Evolutionary conservation across 768 basidiomycete species (phyloP), one percentile per base, ranked within the genome.

Genomic region (Calvatia gigantea): DNA sequence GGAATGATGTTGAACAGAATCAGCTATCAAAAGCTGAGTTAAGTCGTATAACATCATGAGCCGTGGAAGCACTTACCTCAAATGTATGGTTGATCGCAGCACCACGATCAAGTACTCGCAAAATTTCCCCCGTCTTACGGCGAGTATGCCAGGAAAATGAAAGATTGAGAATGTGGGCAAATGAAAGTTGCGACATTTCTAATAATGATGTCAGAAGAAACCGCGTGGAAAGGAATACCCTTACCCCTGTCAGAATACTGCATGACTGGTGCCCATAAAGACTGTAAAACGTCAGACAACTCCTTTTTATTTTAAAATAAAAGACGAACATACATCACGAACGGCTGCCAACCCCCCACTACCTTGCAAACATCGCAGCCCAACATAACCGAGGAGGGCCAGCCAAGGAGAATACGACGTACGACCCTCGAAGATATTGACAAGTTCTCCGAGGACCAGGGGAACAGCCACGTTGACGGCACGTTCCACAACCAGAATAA

Each of bases 121-220:
- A 76, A 8, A 93, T 78, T 65, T 94, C 91, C 25, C 92, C 94
- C 1, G 93, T 91, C 74, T 89, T 94, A 45, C 86, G 79, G 52
- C 80, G 86, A 4, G 83, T 89, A 66, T 88, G 92, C 80, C 87
- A 93, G 4, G 87, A 80, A 60, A 94, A 85, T 1, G 90, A 91
- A 3, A 98, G 82, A 58, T 91, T 89, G 8, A 98, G 77, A 2
- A 97, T 71, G 64, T 96, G 94, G 57, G 94, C 83, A 70, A 90
- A 91, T 8, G 92, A 88, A 50, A 94, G 75, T 62, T 85, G 79
- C 1, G 87, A 87, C 92, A 96, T 94, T 69, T 91, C 90, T 86
- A 60, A 15, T 23, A 56, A 4, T 51, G 17, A 19, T 45, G 39
- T 29, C 42, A 47, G 17, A 38, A 47, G 23, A 29, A 39, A 15